phyloP scores from a whole-genome alignment of 2,329 filamentous ascomycete genomes.

The Sphaerostilbella broomeana region DNA sequence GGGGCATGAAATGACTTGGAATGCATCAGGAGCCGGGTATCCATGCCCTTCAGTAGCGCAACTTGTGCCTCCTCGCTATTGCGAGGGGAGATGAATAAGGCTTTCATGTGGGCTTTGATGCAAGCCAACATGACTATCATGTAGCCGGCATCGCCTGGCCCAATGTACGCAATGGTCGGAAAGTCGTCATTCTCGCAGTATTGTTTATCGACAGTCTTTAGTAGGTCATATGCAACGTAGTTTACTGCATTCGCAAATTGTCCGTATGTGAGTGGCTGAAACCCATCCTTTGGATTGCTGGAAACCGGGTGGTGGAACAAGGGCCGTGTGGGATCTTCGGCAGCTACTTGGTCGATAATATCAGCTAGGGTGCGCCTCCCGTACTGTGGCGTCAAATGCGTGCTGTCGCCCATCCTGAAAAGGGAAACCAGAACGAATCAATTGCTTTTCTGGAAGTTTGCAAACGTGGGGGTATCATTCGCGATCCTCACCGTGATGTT shows the following conservation, averaged over 20 bases:
- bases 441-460: too few species aligned
- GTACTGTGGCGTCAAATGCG: too few species aligned
- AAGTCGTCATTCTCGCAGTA: constrained; percentile 27
- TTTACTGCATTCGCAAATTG: constrained; percentile 32
- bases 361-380: too few species aligned
- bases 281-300: constrained; percentile 33
- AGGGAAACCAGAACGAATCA: too few species aligned
- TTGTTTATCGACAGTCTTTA: constrained; percentile 21
- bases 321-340: constrained; percentile 27
- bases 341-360: constrained; percentile 33
- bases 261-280: constrained; percentile 30
- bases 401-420: too few species aligned
- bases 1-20: constrained; percentile 9
- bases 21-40: constrained; percentile 33
- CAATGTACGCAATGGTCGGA: constrained; percentile 35
- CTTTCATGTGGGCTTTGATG: constrained; percentile 32
- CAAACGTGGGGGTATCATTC: too few species aligned
- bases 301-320: constrained; percentile 29
- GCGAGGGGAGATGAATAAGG: constrained; percentile 37
- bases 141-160: constrained; percentile 35
- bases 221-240: constrained; percentile 29
- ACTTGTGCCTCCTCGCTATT: constrained; percentile 38
- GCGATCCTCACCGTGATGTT: too few species aligned
- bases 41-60: constrained; percentile 36
- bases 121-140: constrained; percentile 29